Base-by-base conservation (phyloP, 305 asterid genomes). In the Fraxinus angustifolia region DNA sequence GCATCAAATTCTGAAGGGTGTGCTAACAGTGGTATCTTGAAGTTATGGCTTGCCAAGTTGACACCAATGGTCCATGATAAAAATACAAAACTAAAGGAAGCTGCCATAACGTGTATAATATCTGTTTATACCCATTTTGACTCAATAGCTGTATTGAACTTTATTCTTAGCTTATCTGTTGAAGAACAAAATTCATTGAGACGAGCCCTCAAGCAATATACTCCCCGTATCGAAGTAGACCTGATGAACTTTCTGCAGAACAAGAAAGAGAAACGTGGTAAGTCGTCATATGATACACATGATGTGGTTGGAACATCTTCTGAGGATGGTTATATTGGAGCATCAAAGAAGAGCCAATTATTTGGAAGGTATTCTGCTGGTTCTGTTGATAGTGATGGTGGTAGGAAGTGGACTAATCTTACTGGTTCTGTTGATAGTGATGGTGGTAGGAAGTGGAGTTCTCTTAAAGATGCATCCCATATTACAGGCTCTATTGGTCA, bases 171-270 rank as follows among this genome's bases (percentile, higher is more conserved):
- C 88, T 88, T 96, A 89, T 92, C 99, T 68, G 93, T 96, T 86
- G 98, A 96, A 88, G 98, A 96, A 78, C 99, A 96, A 84, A 96
- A 93, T 88, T 90, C 96, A 45, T 87, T 96, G 89, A 92, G 99
- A 79, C 91, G 99, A 78, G 98, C 97, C 75, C 96, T 96, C 77
- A 96, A 96, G 88, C 98, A 94, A 89, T 89, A 93, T 78, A 96
- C 99, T 78, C 99, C 99, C 80, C 99, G 99, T 83, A 93, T 96
- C 67, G 99, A 96, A 88, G 99, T 96, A 78, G 99, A 96, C 78
- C 84, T 96, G 88, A 91, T 96, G 97, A 96, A 92, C 87, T 94
- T 88, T 88, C 85, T 96, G 78, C 99, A 96, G 84, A 93, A 89
- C 89, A 96, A 96, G 92, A 96, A 90, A 90, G 99, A 95, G 87